phyloP scores from a whole-genome alignment of 352 stramenopile species.

The Pythium periplocum region DNA sequence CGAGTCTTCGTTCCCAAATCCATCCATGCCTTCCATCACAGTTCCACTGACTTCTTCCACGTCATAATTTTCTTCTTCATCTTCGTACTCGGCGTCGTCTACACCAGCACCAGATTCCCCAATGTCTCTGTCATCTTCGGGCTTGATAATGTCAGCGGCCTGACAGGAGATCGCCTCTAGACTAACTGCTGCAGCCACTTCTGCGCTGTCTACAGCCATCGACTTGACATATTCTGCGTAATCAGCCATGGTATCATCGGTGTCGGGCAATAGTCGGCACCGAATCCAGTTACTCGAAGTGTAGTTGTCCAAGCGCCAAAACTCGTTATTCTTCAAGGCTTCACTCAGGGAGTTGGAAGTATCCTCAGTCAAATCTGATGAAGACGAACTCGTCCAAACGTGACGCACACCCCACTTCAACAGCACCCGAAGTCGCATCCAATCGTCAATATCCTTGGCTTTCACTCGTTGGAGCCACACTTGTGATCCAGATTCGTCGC shows the following conservation, averaged over 20 bases:
- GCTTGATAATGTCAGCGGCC: constrained; percentile 16
- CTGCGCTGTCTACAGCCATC: constrained; percentile 1
- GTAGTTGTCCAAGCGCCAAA: constrained; percentile 77
- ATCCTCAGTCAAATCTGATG: not conserved
- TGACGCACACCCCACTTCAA: constrained; percentile 79
- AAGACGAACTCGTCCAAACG: constrained; percentile 41
- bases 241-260: constrained; percentile 57
- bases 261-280: constrained; percentile 74
- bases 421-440: constrained; percentile 77
- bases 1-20: constrained; percentile 16
- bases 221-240: constrained; percentile 36
- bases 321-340: constrained; percentile 49
- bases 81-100: constrained; percentile 25
- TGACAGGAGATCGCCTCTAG: not conserved
- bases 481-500: constrained; percentile 10
- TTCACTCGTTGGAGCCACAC: constrained; percentile 82
- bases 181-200: not conserved
- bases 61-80: constrained; percentile 46
- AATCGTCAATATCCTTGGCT: constrained; percentile 82
- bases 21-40: constrained; percentile 19
- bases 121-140: constrained; percentile 15
- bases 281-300: constrained; percentile 88
- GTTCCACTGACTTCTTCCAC: constrained; percentile 13
- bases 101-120: constrained; percentile 7
- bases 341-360: constrained; percentile 13